Evolutionary conservation across 192 early-diverging fungal species (phyloP), one percentile per base, ranked within the genome.

Genomic region (Coemansia sp.): DNA sequence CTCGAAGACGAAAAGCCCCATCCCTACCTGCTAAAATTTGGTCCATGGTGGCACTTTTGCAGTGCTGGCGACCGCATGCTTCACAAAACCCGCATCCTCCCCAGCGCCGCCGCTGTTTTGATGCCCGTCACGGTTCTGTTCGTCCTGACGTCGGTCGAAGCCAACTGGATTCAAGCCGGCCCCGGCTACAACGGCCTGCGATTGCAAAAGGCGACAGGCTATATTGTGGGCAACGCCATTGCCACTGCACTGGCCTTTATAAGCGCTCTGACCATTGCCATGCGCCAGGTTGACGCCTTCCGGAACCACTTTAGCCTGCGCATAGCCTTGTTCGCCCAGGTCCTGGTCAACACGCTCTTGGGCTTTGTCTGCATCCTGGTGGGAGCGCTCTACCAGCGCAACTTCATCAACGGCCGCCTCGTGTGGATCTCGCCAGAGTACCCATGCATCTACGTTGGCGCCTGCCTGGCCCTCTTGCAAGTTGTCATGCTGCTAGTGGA

Each of bases 391-490:
- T 83, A 77, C 38, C 74, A 83, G 69, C 66, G 76, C 72, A 75
- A 77, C 72, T 35, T 48, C 13, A 60, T 74, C 68, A 77, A 68
- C 60, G 53, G 59, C 42, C 42, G 39, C 28, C 5, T 33, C 45
- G 80, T 72, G 28, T 82, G 73, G 70, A 72, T 82, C 41, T 72
- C 75, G 3, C 80, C 80, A 41, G 80, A 83, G 62, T 77, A 77
- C 53, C 62, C 62, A 41, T 83, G 80, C 36, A 68, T 83, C 47
- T 83, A 71, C 35, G 69, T 74, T 16, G 80, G 80, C 42, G 74
- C 47, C 9, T 47, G 38, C n/a, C 42, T 83, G 50, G 80, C 80
- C 0, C 68, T 65, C 37, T 36, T 83, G 48, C 80, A 83, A 61
- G 68, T 66, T 1, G 35, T 37, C 38, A 62, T 83, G 38, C 48